These are phyloP conservation scores for Diaporthe citri DNA, from an alignment of 2,329 filamentous ascomycete genomes.

Conservation along the genomic window DNA sequence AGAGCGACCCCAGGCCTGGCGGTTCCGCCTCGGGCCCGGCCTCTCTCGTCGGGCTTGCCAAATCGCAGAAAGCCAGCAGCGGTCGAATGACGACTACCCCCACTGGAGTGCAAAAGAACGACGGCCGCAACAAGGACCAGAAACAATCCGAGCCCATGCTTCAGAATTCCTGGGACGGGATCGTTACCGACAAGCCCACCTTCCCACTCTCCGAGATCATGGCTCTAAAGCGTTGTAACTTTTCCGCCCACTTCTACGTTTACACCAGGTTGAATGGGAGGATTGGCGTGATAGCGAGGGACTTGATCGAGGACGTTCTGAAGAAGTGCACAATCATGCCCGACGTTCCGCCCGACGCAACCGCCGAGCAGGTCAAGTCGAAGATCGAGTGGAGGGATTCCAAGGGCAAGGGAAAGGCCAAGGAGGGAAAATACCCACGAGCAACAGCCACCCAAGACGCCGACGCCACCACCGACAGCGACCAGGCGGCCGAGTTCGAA, in stretches of 20 bases:
- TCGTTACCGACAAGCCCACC: neutral
- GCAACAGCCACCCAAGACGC: neutral
- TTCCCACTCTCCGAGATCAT: conserved; percentile 11
- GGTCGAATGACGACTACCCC: neutral
- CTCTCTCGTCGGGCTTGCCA: neutral
- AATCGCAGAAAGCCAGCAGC: neutral
- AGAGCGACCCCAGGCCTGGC: neutral
- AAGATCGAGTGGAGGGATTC: neutral
- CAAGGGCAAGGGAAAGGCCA: neutral
- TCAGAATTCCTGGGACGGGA: neutral
- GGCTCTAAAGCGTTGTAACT: neutral
- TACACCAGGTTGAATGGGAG: conserved; percentile 4
- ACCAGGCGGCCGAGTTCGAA: neutral
- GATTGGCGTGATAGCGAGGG: neutral
- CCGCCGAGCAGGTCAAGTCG: too few species aligned
- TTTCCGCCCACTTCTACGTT: neutral
- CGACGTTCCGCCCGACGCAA: neutral
- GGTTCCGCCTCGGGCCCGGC: neutral
- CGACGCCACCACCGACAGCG: neutral
- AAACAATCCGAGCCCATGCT: neutral
- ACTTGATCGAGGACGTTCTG: neutral
- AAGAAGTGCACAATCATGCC: neutral
- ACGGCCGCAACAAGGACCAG: neutral
- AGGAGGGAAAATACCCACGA: neutral
- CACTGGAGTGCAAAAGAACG: neutral